phyloP scores from a whole-genome alignment of 2,329 filamentous ascomycete species.

The Fusarium humuli region DNA sequence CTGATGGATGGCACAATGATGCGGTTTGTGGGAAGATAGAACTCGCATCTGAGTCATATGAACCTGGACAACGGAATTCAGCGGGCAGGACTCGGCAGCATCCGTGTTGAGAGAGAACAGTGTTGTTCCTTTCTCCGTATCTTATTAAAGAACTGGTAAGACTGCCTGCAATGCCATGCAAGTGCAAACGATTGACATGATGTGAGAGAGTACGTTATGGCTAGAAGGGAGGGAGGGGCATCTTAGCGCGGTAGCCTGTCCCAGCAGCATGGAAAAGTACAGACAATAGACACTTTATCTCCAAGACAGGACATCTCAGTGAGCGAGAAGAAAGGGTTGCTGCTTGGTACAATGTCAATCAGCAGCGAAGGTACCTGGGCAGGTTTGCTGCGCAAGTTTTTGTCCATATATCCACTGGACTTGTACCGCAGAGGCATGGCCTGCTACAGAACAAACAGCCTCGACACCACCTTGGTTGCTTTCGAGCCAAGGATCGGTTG shows the following conservation, averaged over 20 bases:
- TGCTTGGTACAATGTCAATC: background rate
- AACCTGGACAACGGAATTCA: background rate
- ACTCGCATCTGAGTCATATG: background rate
- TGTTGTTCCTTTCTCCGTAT: background rate
- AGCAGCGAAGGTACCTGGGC: background rate
- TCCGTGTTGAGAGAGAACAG: background rate
- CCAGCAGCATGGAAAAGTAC: conserved; percentile 39
- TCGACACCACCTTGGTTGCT: conserved; percentile 11
- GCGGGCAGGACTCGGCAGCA: background rate
- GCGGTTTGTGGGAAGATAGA: conserved; percentile 2
- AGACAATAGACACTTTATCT: background rate
- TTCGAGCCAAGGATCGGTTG: conserved; percentile 14
- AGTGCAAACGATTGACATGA: background rate
- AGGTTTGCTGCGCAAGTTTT: background rate
- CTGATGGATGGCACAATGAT: conserved; percentile 11
- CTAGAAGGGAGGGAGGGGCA: background rate
- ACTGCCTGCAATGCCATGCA: background rate
- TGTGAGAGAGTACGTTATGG: background rate
- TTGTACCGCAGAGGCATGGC: background rate
- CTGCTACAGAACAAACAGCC: background rate
- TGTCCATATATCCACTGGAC: background rate
- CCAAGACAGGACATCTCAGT: background rate
- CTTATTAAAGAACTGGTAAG: background rate
- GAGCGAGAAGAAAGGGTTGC: background rate
- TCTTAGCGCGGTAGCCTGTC: conserved; percentile 30